Evolutionary conservation across 768 basidiomycete genomes (phyloP).

Genomic region (Lyophyllum semitale): DNA sequence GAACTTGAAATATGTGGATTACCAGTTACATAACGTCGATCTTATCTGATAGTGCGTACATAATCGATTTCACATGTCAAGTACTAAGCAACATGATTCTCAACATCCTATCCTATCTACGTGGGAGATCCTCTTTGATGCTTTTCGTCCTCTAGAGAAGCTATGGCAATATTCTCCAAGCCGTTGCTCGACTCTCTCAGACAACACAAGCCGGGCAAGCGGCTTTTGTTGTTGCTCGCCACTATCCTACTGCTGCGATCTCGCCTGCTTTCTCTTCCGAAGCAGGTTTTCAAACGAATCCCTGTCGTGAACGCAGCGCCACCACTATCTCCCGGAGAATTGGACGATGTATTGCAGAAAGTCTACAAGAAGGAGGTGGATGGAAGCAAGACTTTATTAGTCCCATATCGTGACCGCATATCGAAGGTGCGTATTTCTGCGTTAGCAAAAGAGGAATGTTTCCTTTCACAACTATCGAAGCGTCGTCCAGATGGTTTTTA

Average conservation of each 20-base stretch:
- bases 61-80: neutral
- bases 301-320: constrained; percentile 25
- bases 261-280: constrained; percentile 36
- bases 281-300: constrained; percentile 28
- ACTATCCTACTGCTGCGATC: constrained; percentile 55
- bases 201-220: constrained; percentile 20
- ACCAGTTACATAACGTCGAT: neutral
- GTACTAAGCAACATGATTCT: neutral
- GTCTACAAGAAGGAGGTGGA: constrained; percentile 62
- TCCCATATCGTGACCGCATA: constrained; percentile 64
- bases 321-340: constrained; percentile 39
- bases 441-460: no score
- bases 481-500: no score
- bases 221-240: constrained; percentile 43
- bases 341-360: constrained; percentile 53
- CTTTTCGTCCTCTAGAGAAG: neutral
- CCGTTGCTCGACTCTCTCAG: constrained; percentile 12
- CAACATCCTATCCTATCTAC: neutral
- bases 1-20: no score
- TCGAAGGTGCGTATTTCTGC: constrained; percentile 50
- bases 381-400: constrained; percentile 64
- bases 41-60: neutral
- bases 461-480: no score
- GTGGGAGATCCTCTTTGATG: neutral
- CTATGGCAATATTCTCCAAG: constrained; percentile 19